Evolutionary conservation across 805 yeast species (phyloP), one percentile per base, ranked within the genome.

Genomic region (Ogataea naganishii): DNA sequence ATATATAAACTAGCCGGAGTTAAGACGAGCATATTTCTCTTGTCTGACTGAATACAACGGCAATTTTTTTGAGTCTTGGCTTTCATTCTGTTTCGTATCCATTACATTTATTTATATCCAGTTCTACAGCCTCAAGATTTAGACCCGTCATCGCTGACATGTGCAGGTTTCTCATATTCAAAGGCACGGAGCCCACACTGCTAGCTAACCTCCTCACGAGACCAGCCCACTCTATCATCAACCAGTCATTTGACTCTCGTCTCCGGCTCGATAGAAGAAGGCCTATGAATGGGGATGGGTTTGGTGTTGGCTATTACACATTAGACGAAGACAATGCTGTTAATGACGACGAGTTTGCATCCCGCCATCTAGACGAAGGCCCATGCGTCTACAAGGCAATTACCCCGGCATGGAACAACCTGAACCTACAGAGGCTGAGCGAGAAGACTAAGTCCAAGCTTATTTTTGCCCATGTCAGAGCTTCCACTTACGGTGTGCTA

Each of bases 361-460:
- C 9, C 22, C n/a, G 22, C 7, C 33, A 35, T 14, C 23, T 26
- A 18, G 39, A 50, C 8, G 72, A 74, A 24, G 82, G 85, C 2
- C 97, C 98, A 16, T 92, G 97, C 55, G 69, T 86, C 3, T 92
- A 83, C 61, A 78, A 85, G 43, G 97, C 97, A 9, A 92, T 88
- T 27, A 92, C 98, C 0, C 98, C 98, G 0, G 94, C 96, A 1
- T 92, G 98, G 98, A 92, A 92, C 58, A 92, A 92, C 54, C 74
- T 82, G 47, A 92, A 92, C 47, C 60, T 92, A 33, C 89, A 84
- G 35, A 73, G 86, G 21, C 60, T 92, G 18, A 83, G 96, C 0
- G 84, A 76, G 46, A 85, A 89, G 61, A 92, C 98, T 3, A 75
- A 81, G 49, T 79, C 94, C 1, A 65, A 68, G 30, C 58, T 88